A percentile compares a stretch with the other conserved stretches of the same genome.
phyloP scores from a whole-genome alignment of 2,329 filamentous ascomycete genomes.

The Pseudodiploospora longispora region DNA sequence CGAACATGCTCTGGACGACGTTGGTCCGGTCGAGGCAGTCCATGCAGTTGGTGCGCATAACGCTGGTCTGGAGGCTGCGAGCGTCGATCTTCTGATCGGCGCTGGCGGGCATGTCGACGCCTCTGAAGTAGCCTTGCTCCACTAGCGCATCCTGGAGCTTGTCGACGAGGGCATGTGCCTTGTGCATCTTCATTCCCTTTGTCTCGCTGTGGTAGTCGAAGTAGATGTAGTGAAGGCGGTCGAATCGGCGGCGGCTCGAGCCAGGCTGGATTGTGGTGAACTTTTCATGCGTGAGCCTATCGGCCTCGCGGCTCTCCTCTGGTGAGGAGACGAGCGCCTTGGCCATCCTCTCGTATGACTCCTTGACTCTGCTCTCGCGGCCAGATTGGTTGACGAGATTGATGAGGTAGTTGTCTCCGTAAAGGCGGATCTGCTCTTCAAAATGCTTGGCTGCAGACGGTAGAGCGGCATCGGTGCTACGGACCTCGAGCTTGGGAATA shows the following conservation, averaged over 20 bases:
- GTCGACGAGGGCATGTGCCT: constrained; percentile 78
- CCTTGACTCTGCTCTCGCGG: constrained; percentile 80
- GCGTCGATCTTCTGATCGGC: constrained; percentile 67
- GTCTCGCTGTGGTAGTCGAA: constrained; percentile 99
- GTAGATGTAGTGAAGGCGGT: constrained; percentile 90
- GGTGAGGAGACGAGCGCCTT: constrained; percentile 64
- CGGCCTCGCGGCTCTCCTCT: constrained; percentile 55
- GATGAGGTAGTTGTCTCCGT: constrained; percentile 95
- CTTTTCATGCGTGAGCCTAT: constrained; percentile 65
- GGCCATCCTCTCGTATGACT: constrained; percentile 88
- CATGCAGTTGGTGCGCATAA: constrained; percentile 98
- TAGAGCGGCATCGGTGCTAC: constrained; percentile 71
- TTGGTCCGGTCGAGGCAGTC: constrained; percentile 97
- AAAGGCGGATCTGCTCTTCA: constrained; percentile 83
- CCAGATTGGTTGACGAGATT: constrained; percentile 97
- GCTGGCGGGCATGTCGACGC: constrained; percentile 72
- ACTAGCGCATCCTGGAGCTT: constrained; percentile 68
- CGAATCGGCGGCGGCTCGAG: constrained; percentile 54
- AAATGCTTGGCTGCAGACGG: constrained; percentile 81
- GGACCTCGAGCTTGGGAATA: constrained; percentile 81
- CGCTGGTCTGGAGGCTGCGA: constrained; percentile 73
- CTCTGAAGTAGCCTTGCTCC: constrained; percentile 85
- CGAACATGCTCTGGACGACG: constrained; percentile 95
- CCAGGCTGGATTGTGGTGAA: constrained; percentile 68
- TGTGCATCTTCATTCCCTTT: constrained; percentile 89